These are phyloP conservation scores for Russula earlei DNA, from an alignment of 768 basidiomycete genomes.

Conservation along the genomic window DNA sequence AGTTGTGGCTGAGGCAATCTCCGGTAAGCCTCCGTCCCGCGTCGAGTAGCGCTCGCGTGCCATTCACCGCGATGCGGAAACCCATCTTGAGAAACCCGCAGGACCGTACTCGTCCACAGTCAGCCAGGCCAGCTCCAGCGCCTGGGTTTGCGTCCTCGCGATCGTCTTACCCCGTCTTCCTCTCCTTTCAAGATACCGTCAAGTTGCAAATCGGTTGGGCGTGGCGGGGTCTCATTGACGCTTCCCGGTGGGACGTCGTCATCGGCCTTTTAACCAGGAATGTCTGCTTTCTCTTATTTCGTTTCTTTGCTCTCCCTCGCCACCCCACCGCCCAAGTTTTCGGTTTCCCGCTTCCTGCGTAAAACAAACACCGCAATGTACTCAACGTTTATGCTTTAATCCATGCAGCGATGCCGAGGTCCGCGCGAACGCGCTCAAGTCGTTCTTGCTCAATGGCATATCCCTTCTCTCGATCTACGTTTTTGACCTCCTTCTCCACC, in stretches of 20 bases:
- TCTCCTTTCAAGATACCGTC: constrained; percentile 51
- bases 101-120: not conserved
- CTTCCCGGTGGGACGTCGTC: constrained; percentile 65
- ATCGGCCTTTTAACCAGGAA: constrained; percentile 50
- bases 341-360: no score
- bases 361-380: not conserved
- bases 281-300: constrained; percentile 16
- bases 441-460: constrained; percentile 58
- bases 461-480: constrained; percentile 65
- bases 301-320: no score
- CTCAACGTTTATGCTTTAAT: constrained; percentile 3
- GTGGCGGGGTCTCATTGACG: constrained; percentile 53
- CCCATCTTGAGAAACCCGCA: constrained; percentile 4
- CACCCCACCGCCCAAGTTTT: no score
- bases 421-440: constrained; percentile 65
- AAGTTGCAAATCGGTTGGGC: constrained; percentile 52
- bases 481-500: constrained; percentile 65
- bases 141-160: constrained; percentile 28
- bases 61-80: not conserved
- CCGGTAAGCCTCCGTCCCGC: not conserved
- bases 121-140: not conserved
- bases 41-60: not conserved
- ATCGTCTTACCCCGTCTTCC: constrained; percentile 57
- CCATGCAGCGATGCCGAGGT: constrained; percentile 60
- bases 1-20: not conserved